Conservation (phyloP, 2,329 filamentous ascomycete genomes). For the Verticillium alfalfae region DNA sequence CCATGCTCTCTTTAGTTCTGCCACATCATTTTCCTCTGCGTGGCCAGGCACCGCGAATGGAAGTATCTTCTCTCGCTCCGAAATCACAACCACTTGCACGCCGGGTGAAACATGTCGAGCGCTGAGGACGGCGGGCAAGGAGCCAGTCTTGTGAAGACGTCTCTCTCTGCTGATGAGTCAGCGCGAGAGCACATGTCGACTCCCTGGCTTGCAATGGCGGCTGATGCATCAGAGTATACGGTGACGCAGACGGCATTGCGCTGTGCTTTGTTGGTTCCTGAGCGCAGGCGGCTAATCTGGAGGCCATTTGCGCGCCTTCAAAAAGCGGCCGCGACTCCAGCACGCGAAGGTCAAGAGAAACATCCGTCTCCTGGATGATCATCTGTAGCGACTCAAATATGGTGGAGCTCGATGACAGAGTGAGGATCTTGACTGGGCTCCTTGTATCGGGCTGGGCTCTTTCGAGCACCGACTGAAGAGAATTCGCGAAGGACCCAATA, state of each 20-base stretch:
- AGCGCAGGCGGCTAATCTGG: slow-evolving; percentile 25
- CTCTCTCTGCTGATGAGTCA: slow-evolving; percentile 52
- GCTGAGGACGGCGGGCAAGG: slow-evolving; percentile 51
- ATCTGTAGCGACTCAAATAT: slow-evolving; percentile 43
- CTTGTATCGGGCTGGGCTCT: neutral
- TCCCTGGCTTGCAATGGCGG: slow-evolving; percentile 43
- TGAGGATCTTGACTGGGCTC: slow-evolving; percentile 43
- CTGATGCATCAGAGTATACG: slow-evolving; percentile 55
- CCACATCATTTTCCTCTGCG: slow-evolving; percentile 41
- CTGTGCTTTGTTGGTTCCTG: slow-evolving; percentile 13
- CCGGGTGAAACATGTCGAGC: slow-evolving; percentile 41
- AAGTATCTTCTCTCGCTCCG: slow-evolving; percentile 55
- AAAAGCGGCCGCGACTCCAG: slow-evolving; percentile 63
- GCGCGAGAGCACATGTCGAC: slow-evolving; percentile 59
- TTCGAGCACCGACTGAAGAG: neutral
- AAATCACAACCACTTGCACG: slow-evolving; percentile 48
- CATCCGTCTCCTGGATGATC: slow-evolving; percentile 24
- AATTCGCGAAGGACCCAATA: slow-evolving; percentile 21
- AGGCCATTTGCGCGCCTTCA: slow-evolving; percentile 56
- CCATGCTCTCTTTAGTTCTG: slow-evolving; percentile 48
- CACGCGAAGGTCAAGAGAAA: slow-evolving; percentile 48
- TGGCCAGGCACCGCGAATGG: slow-evolving; percentile 34
- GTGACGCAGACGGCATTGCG: slow-evolving; percentile 20
- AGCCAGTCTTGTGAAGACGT: slow-evolving; percentile 62
- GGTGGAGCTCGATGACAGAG: slow-evolving; percentile 58